Percentiles rank a stretch among this genome's conserved stretches.
Conservation (phyloP, 2,329 filamentous ascomycete species). For the Xylaria digitata region DNA sequence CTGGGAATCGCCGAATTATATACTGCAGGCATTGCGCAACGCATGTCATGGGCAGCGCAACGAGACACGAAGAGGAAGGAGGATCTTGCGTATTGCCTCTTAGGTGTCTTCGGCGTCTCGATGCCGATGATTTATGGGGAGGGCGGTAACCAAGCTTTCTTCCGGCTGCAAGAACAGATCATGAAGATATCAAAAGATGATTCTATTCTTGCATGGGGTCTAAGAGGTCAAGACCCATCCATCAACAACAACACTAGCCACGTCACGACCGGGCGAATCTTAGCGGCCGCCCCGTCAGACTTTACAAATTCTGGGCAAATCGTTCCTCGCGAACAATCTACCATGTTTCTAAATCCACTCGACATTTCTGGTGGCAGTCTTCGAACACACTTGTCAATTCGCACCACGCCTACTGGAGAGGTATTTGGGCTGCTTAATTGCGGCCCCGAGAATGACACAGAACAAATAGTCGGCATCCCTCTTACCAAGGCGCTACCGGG, state of each 20-base stretch:
- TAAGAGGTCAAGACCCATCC: background rate
- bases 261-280: background rate
- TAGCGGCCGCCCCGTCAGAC: constrained; percentile 6
- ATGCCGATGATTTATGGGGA: constrained; percentile 27
- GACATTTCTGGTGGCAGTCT: too few relatives aligned
- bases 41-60: constrained; percentile 23
- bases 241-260: background rate
- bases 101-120: constrained; percentile 19
- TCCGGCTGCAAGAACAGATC: constrained; percentile 21
- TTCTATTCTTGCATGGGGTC: constrained; percentile 23
- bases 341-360: too few relatives aligned
- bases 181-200: constrained; percentile 24
- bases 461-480: too few relatives aligned
- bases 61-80: constrained; percentile 16
- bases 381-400: too few relatives aligned
- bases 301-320: constrained; percentile 10
- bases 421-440: too few relatives aligned
- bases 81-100: constrained; percentile 25
- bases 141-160: constrained; percentile 22
- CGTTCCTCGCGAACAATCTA: background rate
- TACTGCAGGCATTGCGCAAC: constrained; percentile 18
- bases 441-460: too few relatives aligned
- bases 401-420: too few relatives aligned
- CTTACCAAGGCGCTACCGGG: too few relatives aligned
- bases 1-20: background rate